phyloP scores from a whole-genome alignment of 2,329 filamentous ascomycete species.

The Paecilomyces niveus region DNA sequence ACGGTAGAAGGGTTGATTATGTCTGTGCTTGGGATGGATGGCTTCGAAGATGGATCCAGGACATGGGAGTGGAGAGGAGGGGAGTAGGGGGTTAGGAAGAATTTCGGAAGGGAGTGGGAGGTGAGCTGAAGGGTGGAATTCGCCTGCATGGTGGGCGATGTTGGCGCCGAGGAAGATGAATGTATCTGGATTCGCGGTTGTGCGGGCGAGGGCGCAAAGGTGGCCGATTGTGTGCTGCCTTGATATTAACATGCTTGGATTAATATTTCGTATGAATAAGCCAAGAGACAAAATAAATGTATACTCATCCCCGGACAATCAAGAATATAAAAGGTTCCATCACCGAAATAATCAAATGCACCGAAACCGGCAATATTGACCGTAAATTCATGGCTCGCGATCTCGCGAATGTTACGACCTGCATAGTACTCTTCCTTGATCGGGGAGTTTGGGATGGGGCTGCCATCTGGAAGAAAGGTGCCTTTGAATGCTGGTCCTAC shows the following conservation, averaged over 20 bases:
- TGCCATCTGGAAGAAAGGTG: too few relatives aligned
- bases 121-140: constrained; percentile 32
- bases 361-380: too few relatives aligned
- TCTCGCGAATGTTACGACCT: too few relatives aligned
- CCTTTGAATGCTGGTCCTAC: too few relatives aligned
- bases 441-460: too few relatives aligned
- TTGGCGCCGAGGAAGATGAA: constrained; percentile 12
- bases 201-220: constrained; percentile 38
- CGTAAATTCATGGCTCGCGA: too few relatives aligned
- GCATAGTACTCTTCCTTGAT: too few relatives aligned
- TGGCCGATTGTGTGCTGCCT: constrained; percentile 4
- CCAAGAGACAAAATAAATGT: too few relatives aligned
- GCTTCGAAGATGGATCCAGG: not conserved
- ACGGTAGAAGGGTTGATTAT: too few relatives aligned
- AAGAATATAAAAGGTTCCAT: constrained; percentile 24
- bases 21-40: not conserved
- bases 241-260: too few relatives aligned
- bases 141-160: constrained; percentile 34
- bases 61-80: not conserved
- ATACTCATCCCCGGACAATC: not conserved
- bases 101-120: not conserved
- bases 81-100: not conserved
- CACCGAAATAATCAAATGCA: constrained; percentile 18
- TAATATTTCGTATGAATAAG: too few relatives aligned
- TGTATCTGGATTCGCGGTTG: constrained; percentile 12